A percentile compares a stretch with the other conserved stretches of the same genome.
Evolutionary conservation across 257 asterid species (phyloP).

Genomic region (Mentha longifolia): DNA sequence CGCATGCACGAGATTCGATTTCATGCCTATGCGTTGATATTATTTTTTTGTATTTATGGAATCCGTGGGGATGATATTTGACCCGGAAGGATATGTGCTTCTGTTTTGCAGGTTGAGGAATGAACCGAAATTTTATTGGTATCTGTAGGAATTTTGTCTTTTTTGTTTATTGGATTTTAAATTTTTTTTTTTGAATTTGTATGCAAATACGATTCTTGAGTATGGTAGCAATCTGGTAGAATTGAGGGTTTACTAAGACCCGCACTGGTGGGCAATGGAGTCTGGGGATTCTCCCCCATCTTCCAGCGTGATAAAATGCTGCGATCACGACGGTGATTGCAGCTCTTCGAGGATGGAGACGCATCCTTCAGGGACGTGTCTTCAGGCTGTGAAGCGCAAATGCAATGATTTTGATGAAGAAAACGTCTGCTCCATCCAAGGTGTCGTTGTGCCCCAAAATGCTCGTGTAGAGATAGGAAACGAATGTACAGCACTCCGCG

Average conservation of each 20-base stretch:
- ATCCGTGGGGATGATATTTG: conserved; percentile 29
- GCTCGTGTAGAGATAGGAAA: conserved; percentile 81
- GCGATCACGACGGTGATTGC: conserved; percentile 56
- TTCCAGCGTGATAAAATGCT: conserved; percentile 54
- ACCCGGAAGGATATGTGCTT: conserved; percentile 26
- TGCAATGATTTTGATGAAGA: conserved; percentile 56
- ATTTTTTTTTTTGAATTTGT: conserved; percentile 21
- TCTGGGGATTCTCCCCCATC: conserved; percentile 49
- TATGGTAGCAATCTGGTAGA: conserved; percentile 27
- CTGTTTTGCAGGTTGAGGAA: conserved; percentile 34
- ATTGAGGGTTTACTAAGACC: conserved; percentile 41
- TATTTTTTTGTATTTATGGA: conserved; percentile 1
- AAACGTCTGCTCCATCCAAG: conserved; percentile 46
- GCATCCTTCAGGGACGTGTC: conserved; percentile 47
- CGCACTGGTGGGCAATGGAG: conserved; percentile 56
- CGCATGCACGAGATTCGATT: conserved; percentile 35
- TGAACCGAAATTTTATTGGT: conserved; percentile 30
- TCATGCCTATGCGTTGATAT: not conserved
- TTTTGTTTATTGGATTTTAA: not conserved
- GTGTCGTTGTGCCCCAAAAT: conserved; percentile 53
- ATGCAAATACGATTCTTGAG: conserved; percentile 25
- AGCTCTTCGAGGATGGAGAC: conserved; percentile 48
- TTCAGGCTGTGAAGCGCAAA: conserved; percentile 66
- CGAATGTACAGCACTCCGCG: conserved; percentile 80
- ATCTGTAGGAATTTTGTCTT: conserved; percentile 21